These are phyloP conservation scores for Decorospora gaudefroyi DNA, from an alignment of 2,329 filamentous ascomycete species.

Conservation along the genomic window DNA sequence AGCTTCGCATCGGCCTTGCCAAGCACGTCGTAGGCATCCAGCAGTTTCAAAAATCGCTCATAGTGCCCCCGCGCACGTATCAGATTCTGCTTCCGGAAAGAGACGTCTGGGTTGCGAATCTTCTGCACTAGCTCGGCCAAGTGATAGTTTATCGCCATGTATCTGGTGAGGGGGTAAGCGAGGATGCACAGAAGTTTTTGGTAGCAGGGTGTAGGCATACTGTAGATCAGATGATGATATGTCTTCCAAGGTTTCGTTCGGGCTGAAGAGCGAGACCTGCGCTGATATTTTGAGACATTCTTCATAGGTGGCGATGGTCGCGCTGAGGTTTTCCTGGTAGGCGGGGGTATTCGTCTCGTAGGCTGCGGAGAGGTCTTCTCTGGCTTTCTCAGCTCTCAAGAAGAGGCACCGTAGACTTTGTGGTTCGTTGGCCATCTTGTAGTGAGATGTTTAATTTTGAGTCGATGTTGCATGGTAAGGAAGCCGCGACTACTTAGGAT, in stretches of 20 bases:
- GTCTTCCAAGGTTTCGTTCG: constrained; percentile 88
- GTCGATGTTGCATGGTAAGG: constrained; percentile 8
- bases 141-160: constrained; percentile 76
- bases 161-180: constrained; percentile 51
- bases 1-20: constrained; percentile 66
- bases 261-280: constrained; percentile 80
- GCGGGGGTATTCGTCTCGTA: constrained; percentile 66
- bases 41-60: constrained; percentile 74
- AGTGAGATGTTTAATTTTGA: constrained; percentile 1
- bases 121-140: constrained; percentile 79
- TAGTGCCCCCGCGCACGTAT: constrained; percentile 69
- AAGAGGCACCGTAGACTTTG: constrained; percentile 62
- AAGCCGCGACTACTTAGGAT: constrained; percentile 5
- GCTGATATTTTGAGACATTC: constrained; percentile 71
- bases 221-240: constrained; percentile 81
- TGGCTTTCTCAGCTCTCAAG: constrained; percentile 59
- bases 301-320: constrained; percentile 72
- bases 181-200: constrained; percentile 1
- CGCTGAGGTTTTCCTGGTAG: constrained; percentile 69
- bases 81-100: constrained; percentile 63
- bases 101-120: constrained; percentile 60
- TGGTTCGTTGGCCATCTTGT: constrained; percentile 51
- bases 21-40: constrained; percentile 80
- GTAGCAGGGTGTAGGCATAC: constrained; percentile 50
- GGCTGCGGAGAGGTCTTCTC: constrained; percentile 63